A percentile compares a stretch with the other conserved stretches of the same genome.
Evolutionary conservation across 306 rosid species (phyloP).

Genomic region (Dryas drummondii): DNA sequence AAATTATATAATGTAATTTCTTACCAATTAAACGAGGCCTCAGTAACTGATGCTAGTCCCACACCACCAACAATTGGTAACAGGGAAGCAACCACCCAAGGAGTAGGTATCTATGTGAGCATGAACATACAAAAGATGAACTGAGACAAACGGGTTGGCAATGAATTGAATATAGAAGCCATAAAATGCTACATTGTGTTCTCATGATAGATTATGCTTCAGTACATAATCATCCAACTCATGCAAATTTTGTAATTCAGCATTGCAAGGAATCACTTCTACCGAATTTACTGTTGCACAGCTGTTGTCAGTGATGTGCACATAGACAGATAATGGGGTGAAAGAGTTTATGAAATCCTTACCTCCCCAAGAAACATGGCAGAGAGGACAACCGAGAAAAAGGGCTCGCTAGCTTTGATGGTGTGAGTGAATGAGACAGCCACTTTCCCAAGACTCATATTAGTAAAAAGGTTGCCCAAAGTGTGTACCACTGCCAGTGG

Average conservation of each 20-base stretch:
- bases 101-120: constrained; percentile 55
- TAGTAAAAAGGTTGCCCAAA: constrained; percentile 85
- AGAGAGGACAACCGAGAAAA: constrained; percentile 86
- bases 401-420: constrained; percentile 91
- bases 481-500: constrained; percentile 87
- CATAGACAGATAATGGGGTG: neutral
- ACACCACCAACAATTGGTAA: constrained; percentile 92
- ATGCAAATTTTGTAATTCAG: neutral
- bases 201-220: neutral
- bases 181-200: neutral
- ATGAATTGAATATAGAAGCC: neutral
- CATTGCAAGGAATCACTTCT: neutral
- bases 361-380: constrained; percentile 96
- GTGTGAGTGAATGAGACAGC: constrained; percentile 98
- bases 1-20: neutral
- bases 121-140: constrained; percentile 12
- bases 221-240: neutral
- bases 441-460: constrained; percentile 95
- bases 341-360: constrained; percentile 18
- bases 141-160: constrained; percentile 3
- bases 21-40: constrained; percentile 93
- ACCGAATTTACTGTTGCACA: neutral
- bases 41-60: constrained; percentile 81
- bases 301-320: neutral
- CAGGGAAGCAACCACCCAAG: constrained; percentile 81